Percentiles rank a stretch among this genome's conserved stretches.
These are phyloP conservation scores for Emmonsia crescens DNA, from an alignment of 2,329 filamentous ascomycete species.

Conservation along the genomic window DNA sequence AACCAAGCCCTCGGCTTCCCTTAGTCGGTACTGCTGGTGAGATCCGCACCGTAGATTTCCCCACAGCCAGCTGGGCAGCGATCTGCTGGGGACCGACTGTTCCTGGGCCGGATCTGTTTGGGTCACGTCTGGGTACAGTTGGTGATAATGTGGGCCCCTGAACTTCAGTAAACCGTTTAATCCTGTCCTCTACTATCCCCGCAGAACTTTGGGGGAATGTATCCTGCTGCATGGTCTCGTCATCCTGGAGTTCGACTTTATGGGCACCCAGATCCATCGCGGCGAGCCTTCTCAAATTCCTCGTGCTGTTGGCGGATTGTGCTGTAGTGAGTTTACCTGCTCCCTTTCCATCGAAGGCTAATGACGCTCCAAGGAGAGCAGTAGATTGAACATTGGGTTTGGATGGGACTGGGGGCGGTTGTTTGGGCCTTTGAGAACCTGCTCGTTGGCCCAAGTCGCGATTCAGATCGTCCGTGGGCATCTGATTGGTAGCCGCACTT, in stretches of 20 bases:
- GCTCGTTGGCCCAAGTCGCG: not conserved
- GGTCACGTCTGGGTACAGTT: conserved; percentile 11
- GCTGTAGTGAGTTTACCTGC: conserved; percentile 13
- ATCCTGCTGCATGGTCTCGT: conserved; percentile 13
- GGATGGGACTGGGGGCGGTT: not conserved
- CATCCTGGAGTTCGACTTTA: not conserved
- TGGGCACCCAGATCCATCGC: conserved; percentile 11
- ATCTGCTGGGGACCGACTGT: conserved; percentile 22
- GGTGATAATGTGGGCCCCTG: conserved; percentile 11
- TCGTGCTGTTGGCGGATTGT: conserved; percentile 12
- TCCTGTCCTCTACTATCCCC: conserved; percentile 30
- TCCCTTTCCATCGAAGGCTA: conserved; percentile 24
- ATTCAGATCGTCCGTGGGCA: not conserved
- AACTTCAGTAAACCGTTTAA: conserved; percentile 23
- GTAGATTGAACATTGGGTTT: conserved; percentile 8
- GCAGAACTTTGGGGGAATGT: conserved; percentile 21
- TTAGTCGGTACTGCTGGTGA: not conserved
- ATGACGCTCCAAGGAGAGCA: conserved; percentile 28
- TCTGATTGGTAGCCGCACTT: not conserved
- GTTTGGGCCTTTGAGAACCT: not conserved
- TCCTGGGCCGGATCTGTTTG: conserved; percentile 11
- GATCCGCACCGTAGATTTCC: conserved; percentile 15
- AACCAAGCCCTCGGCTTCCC: not conserved
- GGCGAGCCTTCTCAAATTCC: conserved; percentile 13
- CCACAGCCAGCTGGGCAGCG: conserved; percentile 26